A percentile compares a stretch with the other conserved stretches of the same genome.
Conservation (phyloP, 176 grass and related monocot species). For the Cocos nucifera region DNA sequence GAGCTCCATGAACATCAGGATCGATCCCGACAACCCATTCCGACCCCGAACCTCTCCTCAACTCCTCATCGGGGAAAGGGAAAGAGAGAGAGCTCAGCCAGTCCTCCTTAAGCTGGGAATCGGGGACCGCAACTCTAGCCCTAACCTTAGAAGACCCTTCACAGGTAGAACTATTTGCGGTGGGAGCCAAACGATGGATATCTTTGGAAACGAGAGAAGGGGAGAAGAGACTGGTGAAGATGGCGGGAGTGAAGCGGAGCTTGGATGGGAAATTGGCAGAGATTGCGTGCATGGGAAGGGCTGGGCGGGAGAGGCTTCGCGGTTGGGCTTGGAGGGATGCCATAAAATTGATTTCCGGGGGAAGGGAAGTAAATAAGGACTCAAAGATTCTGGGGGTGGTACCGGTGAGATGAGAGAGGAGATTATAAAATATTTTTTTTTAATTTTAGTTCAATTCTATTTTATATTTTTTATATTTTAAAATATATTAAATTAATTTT, state of each 20-base stretch:
- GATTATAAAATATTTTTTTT: too few relatives aligned
- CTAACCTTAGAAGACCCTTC: constrained; percentile 23
- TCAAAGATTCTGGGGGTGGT: too few relatives aligned
- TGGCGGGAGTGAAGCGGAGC: constrained; percentile 8
- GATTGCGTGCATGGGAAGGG: constrained; percentile 23
- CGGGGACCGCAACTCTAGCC: constrained; percentile 15
- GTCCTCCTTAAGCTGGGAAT: constrained; percentile 40
- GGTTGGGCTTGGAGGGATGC: constrained; percentile 19
- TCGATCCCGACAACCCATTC: constrained; percentile 79
- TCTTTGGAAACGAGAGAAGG: constrained; percentile 20
- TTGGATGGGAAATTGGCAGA: constrained; percentile 21
- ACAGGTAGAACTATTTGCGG: constrained; percentile 1
- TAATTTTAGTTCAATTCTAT: too few relatives aligned
- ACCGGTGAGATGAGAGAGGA: too few relatives aligned
- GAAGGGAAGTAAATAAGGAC: too few relatives aligned
- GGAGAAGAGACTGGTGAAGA: constrained; percentile 17
- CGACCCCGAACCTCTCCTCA: constrained; percentile 1
- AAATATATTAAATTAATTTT: too few relatives aligned
- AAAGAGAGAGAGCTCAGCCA: constrained; percentile 78
- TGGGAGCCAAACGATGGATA: constrained; percentile 6
- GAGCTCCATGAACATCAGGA: constrained; percentile 57
- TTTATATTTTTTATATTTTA: too few relatives aligned
- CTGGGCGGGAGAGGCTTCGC: background rate
- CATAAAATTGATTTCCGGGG: background rate
- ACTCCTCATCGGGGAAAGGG: constrained; percentile 25